A percentile compares a stretch with the other conserved stretches of the same genome.
Evolutionary conservation across 352 stramenopile genomes (phyloP).

Genomic region (Stephanocyclus meneghinianus): DNA sequence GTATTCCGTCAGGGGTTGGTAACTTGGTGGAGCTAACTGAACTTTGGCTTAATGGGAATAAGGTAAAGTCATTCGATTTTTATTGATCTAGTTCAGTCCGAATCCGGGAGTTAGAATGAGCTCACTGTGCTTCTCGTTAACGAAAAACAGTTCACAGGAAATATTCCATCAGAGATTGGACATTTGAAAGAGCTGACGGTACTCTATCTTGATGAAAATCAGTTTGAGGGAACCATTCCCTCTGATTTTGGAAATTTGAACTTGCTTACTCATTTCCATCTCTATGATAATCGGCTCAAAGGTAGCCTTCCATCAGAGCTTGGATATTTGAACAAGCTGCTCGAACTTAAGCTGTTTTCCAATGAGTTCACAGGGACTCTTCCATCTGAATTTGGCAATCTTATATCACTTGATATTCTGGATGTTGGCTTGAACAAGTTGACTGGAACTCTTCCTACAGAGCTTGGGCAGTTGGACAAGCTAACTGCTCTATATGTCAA

Average conservation of each 20-base stretch:
- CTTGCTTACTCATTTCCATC: too few relatives aligned
- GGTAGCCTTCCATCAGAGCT: too few relatives aligned
- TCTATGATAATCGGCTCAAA: too few relatives aligned
- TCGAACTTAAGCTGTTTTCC: background rate
- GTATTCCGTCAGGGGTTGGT: background rate
- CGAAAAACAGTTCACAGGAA: too few relatives aligned
- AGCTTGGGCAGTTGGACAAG: slow-evolving; percentile 15
- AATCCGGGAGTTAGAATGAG: too few relatives aligned
- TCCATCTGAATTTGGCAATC: slow-evolving; percentile 37
- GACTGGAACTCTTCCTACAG: slow-evolving; percentile 41
- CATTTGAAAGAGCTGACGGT: too few relatives aligned
- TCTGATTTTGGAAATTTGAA: too few relatives aligned
- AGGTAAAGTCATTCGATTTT: background rate
- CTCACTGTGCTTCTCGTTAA: too few relatives aligned
- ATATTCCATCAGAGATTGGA: too few relatives aligned
- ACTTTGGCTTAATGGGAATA: background rate
- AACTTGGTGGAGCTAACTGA: background rate
- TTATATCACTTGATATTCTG: slow-evolving; percentile 14
- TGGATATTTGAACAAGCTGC: too few relatives aligned
- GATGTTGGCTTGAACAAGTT: slow-evolving; percentile 32
- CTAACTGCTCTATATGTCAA: too few relatives aligned
- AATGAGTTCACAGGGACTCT: slow-evolving; percentile 25
- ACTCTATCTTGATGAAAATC: too few relatives aligned
- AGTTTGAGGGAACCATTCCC: background rate
- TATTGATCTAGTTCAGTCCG: background rate